Conservation (phyloP, 2,329 filamentous ascomycete genomes). For the Fusarium buharicum region DNA sequence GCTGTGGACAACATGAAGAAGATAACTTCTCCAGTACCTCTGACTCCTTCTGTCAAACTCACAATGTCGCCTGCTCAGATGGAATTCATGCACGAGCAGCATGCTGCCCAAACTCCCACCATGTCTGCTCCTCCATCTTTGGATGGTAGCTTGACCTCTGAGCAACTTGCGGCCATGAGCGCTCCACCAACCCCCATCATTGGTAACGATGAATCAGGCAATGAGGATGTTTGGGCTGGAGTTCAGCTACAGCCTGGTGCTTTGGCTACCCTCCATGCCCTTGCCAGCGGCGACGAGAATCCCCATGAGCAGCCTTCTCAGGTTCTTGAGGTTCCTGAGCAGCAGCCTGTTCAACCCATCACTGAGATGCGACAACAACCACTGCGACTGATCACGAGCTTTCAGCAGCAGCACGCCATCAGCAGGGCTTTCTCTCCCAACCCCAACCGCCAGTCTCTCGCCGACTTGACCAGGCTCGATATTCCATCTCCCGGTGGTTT, state of each 20-base stretch:
- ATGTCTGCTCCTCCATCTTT: conserved; percentile 86
- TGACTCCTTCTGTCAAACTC: conserved; percentile 73
- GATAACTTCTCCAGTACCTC: conserved; percentile 67
- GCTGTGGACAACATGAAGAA: conserved; percentile 59
- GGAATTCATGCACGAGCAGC: conserved; percentile 73
- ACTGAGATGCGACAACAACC: conserved; percentile 63
- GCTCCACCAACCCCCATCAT: conserved; percentile 86
- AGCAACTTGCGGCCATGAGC: conserved; percentile 85
- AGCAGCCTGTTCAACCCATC: conserved; percentile 34
- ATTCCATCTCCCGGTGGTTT: conserved; percentile 93
- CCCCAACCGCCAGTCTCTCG: conserved; percentile 64
- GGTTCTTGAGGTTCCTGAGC: conserved; percentile 58
- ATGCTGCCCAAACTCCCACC: conserved; percentile 73
- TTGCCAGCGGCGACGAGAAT: conserved; percentile 72
- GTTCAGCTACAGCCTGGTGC: conserved; percentile 82
- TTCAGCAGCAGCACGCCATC: conserved; percentile 44
- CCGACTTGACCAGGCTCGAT: conserved; percentile 81
- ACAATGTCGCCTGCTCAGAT: conserved; percentile 81
- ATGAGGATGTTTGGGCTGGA: conserved; percentile 74
- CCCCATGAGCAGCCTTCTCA: conserved; percentile 60
- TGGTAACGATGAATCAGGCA: conserved; percentile 63
- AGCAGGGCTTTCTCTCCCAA: conserved; percentile 45
- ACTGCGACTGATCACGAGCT: conserved; percentile 60
- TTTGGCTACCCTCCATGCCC: conserved; percentile 80
- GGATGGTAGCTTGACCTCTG: conserved; percentile 87